Evolutionary conservation across 164 flowering plant genomes (phyloP), one percentile per base, ranked within the genome.

Genomic region (Dillenia suffruticosa): DNA sequence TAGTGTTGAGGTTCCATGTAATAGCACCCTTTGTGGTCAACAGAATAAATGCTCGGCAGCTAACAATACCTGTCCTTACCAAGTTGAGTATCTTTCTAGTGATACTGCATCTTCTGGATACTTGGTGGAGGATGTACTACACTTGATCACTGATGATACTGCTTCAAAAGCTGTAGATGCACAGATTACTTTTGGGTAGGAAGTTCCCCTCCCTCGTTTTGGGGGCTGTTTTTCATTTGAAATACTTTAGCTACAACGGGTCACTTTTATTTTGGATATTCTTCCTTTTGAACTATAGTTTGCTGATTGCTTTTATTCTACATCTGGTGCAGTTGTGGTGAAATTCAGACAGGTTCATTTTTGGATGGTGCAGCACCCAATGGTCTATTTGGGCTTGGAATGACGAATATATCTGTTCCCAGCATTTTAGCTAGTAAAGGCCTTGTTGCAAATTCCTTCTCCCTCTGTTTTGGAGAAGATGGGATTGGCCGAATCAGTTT

Each of bases 361-460:
- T 71, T 85, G 74, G 70, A 70, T 12, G 84, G 81, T 72, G 92
- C 78, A 45, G 97, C 96, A 66, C 84, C 86, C 5, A 88, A 92
- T 66, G 99, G 99, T 68, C 76, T 92, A 46, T 75, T 92, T 69
- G 99, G 97, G 32, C 97, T 95, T 60, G 97, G 95, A 12, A 69
- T 90, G 77, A 75, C 62, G 8, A 76, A 72, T 55, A 48, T 74
- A 52, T 87, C 99, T 2, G 86, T 95, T 61, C 99, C 99, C 56
- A 92, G 97, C 83, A 83, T 78, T 50, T 82, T 95, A 74, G 87
- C 99, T 12, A 78, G 62, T 15, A 45, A 72, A 54, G 87, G 87
- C 32, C 62, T 82, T 32, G 59, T 73, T 44, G 70, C 92, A 59
- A 69, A 92, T 83, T 92, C 99, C 5, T 95, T 92, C 68, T 89